Percentiles rank a stretch among this genome's conserved stretches.
These are phyloP conservation scores for Monilinia aucupariae DNA, from an alignment of 2,329 filamentous ascomycete species.

Conservation along the genomic window DNA sequence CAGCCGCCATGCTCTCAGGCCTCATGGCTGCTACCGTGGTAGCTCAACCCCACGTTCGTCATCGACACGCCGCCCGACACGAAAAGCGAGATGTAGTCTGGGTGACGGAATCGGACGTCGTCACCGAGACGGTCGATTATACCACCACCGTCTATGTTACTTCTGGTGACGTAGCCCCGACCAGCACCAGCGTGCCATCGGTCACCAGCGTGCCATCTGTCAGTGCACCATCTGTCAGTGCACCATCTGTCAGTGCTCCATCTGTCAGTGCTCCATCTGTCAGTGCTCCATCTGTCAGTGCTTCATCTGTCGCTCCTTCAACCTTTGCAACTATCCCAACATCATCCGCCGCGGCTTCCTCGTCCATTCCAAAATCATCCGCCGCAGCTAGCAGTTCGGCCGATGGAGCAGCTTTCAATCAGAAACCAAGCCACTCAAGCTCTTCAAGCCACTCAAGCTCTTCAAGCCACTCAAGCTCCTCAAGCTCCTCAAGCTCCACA, in stretches of 20 bases:
- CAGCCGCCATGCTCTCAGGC: conserved; percentile 31
- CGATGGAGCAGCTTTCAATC: not conserved
- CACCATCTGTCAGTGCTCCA: too few relatives aligned
- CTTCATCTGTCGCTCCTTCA: conserved; percentile 19
- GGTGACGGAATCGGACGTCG: conserved; percentile 44
- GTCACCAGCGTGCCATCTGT: conserved; percentile 8
- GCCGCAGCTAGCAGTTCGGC: not conserved
- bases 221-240: too few relatives aligned
- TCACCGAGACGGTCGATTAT: conserved; percentile 42
- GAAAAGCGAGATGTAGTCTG: conserved; percentile 39
- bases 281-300: too few relatives aligned
- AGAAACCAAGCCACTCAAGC: not conserved
- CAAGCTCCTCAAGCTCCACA: not conserved
- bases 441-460: not conserved
- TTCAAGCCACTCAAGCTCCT: not conserved
- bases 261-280: too few relatives aligned
- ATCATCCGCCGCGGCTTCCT: conserved; percentile 26
- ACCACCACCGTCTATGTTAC: conserved; percentile 40
- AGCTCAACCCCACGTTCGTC: conserved; percentile 36
- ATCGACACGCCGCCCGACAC: conserved; percentile 33
- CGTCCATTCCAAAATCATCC: not conserved
- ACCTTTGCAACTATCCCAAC: conserved; percentile 17
- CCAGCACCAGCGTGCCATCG: conserved; percentile 19
- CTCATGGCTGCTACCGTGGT: conserved; percentile 30
- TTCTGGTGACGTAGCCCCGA: conserved; percentile 19